These are phyloP conservation scores for Solanum chiquidenum DNA, from an alignment of 257 asterid species.

Conservation along the genomic window DNA sequence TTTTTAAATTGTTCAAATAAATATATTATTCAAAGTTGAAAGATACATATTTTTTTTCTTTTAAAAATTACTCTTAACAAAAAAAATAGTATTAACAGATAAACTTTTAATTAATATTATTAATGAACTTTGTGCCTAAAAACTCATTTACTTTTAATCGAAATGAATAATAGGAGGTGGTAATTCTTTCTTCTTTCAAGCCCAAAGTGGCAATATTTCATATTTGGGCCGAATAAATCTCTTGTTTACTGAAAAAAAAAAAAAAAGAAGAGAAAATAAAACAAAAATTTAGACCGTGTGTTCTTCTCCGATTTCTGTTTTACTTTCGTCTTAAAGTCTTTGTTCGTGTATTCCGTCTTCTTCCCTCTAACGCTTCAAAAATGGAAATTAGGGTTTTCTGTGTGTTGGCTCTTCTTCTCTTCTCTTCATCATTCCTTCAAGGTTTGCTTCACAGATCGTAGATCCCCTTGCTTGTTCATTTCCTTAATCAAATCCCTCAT, in stretches of 20 bases:
- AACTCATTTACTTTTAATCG: too few relatives aligned
- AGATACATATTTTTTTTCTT: too few relatives aligned
- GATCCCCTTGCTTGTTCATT: background rate
- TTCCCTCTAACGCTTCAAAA: background rate
- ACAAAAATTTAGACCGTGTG: background rate
- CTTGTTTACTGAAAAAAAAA: background rate
- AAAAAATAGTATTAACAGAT: background rate
- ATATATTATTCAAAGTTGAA: too few relatives aligned
- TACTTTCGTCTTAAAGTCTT: background rate
- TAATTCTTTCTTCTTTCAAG: background rate
- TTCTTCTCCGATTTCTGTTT: background rate
- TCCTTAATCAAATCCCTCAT: background rate
- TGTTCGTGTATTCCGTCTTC: background rate
- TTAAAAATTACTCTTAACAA: background rate
- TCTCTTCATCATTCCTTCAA: slow-evolving; percentile 59
- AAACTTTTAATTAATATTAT: background rate
- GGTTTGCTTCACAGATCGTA: slow-evolving; percentile 39
- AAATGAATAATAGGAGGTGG: too few relatives aligned
- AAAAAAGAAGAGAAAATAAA: background rate
- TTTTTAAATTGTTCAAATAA: background rate
- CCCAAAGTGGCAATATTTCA: background rate
- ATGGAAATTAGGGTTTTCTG: slow-evolving; percentile 64
- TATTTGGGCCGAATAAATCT: background rate
- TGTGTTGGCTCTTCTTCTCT: slow-evolving; percentile 52
- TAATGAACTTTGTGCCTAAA: background rate